A percentile compares a stretch with the other conserved stretches of the same genome.
Evolutionary conservation across 208 protist genomes (phyloP).

Genomic region (Leishmania lainsoni): DNA sequence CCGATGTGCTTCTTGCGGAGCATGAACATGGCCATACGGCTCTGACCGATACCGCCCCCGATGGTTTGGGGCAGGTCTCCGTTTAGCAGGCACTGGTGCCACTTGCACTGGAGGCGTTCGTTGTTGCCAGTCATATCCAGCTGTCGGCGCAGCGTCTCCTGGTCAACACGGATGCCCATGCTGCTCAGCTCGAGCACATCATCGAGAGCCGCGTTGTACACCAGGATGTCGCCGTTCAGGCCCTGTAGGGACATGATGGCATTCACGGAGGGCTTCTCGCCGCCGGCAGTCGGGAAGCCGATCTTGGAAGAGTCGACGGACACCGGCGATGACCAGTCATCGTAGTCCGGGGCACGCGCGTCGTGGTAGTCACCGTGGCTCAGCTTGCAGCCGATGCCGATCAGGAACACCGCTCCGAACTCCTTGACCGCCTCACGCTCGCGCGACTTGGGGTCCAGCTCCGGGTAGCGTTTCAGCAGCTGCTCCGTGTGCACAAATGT

Average conservation of each 20-base stretch:
- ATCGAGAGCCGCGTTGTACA: constrained; percentile 85
- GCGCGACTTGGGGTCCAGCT: constrained; percentile 80
- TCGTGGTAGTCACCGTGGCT: constrained; percentile 85
- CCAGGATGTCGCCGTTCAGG: constrained; percentile 92
- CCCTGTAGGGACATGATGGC: constrained; percentile 59
- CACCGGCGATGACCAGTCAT: constrained; percentile 91
- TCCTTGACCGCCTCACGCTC: constrained; percentile 72
- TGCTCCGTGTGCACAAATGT: constrained; percentile 87
- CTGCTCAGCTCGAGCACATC: constrained; percentile 88
- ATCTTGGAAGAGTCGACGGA: constrained; percentile 32
- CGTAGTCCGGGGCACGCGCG: constrained; percentile 90
- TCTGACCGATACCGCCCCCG: constrained; percentile 89
- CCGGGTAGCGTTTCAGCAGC: constrained; percentile 77
- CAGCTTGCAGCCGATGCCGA: constrained; percentile 87
- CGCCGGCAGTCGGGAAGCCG: constrained; percentile 39
- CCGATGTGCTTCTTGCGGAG: constrained; percentile 92
- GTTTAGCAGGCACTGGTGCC: constrained; percentile 80
- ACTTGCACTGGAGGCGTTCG: constrained; percentile 62
- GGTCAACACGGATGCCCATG: constrained; percentile 93
- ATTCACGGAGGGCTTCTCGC: constrained; percentile 48
- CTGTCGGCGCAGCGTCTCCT: constrained; percentile 76
- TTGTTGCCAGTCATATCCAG: constrained; percentile 68
- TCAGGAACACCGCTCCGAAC: constrained; percentile 90
- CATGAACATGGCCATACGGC: constrained; percentile 87
- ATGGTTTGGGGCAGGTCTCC: constrained; percentile 86